Evolutionary conservation across 768 basidiomycete genomes (phyloP).

Genomic region (Lactifluus hygrophoroides): DNA sequence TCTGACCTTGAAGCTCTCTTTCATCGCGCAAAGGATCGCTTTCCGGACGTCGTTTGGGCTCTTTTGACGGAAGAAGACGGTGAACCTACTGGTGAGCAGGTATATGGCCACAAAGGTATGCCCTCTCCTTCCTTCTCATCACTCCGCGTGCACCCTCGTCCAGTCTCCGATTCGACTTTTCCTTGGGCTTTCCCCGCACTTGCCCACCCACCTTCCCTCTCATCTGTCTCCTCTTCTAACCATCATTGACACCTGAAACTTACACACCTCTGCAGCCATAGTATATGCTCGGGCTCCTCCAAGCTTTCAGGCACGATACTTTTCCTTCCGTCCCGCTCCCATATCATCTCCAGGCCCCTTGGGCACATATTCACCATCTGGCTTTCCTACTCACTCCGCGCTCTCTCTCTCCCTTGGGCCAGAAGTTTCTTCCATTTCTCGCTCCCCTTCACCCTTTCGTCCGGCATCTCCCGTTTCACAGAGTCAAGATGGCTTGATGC

Average conservation of each 20-base stretch:
- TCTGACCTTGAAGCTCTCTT: constrained; percentile 72
- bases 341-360: constrained; percentile 39
- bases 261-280: constrained; percentile 47
- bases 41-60: constrained; percentile 97
- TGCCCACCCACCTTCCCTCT: not conserved
- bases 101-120: constrained; percentile 95
- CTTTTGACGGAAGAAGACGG: constrained; percentile 40
- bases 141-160: too few species aligned
- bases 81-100: constrained; percentile 37
- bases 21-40: constrained; percentile 78
- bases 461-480: constrained; percentile 34
- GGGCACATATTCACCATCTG: constrained; percentile 34
- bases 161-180: not conserved
- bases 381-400: constrained; percentile 47
- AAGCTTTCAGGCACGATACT: constrained; percentile 83
- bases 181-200: too few species aligned
- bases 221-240: not conserved
- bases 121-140: not conserved
- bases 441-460: constrained; percentile 36
- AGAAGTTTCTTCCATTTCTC: constrained; percentile 33
- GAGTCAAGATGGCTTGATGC: constrained; percentile 40
- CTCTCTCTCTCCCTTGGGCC: constrained; percentile 47
- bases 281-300: constrained; percentile 93
- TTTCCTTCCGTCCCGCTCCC: constrained; percentile 61
- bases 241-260: not conserved